Evolutionary conservation across 163 green algal species (phyloP).

Genomic region (Scenedesmus sp.): DNA sequence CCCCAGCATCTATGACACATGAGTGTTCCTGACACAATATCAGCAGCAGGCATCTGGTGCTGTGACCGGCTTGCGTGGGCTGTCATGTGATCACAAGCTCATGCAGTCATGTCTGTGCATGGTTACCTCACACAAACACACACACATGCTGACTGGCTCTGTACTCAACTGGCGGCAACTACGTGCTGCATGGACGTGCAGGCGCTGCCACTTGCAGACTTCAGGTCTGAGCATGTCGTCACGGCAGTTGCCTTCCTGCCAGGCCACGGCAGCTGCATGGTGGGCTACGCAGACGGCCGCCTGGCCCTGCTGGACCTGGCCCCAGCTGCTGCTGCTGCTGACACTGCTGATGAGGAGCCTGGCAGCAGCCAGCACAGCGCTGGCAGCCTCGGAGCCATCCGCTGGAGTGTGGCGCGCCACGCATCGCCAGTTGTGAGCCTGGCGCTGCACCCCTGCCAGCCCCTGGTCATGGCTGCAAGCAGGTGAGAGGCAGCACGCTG

Average conservation of each 20-base stretch:
- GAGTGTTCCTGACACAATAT: background rate
- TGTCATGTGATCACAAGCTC: background rate
- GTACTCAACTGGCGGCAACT: background rate
- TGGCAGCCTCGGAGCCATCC: constrained; percentile 15
- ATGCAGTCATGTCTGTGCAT: background rate
- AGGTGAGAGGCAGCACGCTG: constrained; percentile 41
- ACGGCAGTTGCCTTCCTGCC: constrained; percentile 26
- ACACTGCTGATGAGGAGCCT: background rate
- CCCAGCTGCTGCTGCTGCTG: background rate
- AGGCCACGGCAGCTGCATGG: background rate
- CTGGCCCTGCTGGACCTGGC: constrained; percentile 60
- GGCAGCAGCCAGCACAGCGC: background rate
- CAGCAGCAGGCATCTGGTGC: background rate
- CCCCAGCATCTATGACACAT: constrained; percentile 51
- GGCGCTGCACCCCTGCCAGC: constrained; percentile 42
- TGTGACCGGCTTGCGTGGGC: background rate
- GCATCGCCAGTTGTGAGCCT: constrained; percentile 53
- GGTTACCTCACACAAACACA: background rate
- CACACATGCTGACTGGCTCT: background rate
- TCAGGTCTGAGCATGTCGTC: constrained; percentile 2
- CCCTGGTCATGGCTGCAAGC: constrained; percentile 56
- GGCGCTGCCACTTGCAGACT: constrained; percentile 3
- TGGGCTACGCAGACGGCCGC: constrained; percentile 65
- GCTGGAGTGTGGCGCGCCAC: constrained; percentile 60
- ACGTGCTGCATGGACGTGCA: background rate